Evolutionary conservation across 2,329 filamentous ascomycete species (phyloP).

Genomic region (Pezicula carpinea): DNA sequence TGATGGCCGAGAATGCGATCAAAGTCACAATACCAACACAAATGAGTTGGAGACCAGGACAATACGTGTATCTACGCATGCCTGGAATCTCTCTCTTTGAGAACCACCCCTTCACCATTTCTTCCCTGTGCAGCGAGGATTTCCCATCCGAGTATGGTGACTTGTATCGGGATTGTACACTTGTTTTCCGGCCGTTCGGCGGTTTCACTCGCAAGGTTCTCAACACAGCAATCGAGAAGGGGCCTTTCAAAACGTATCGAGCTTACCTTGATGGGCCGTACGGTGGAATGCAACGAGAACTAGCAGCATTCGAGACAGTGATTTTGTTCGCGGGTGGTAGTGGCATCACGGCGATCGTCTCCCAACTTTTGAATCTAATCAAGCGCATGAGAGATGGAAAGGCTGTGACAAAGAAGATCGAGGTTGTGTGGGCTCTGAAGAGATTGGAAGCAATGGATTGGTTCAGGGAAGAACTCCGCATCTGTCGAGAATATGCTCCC

Average conservation of each 20-base stretch:
- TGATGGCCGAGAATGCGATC: constrained; percentile 90
- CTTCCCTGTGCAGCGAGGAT: constrained; percentile 87
- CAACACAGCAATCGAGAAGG: constrained; percentile 77
- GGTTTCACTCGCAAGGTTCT: constrained; percentile 85
- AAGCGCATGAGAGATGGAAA: constrained; percentile 95
- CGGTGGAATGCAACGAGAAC: constrained; percentile 84
- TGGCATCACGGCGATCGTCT: constrained; percentile 89
- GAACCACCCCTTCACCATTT: constrained; percentile 93
- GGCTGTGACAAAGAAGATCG: constrained; percentile 83
- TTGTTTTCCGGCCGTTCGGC: constrained; percentile 87
- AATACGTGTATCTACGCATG: constrained; percentile 93
- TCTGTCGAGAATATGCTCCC: constrained; percentile 85
- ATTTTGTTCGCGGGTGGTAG: constrained; percentile 91
- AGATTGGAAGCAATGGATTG: constrained; percentile 92
- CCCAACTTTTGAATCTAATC: constrained; percentile 87
- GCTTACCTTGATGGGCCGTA: constrained; percentile 94
- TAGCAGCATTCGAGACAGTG: constrained; percentile 90
- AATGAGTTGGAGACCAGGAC: constrained; percentile 87
- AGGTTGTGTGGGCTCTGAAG: constrained; percentile 92
- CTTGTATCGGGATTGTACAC: constrained; percentile 78
- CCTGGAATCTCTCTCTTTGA: constrained; percentile 86
- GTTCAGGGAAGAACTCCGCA: constrained; percentile 92
- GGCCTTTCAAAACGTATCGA: constrained; percentile 85
- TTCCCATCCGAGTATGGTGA: constrained; percentile 91
- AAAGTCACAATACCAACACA: constrained; percentile 93